Evolutionary conservation across 1,284 basidiomycete species (phyloP).

Genomic region (Cryptococcus maquisensis): DNA sequence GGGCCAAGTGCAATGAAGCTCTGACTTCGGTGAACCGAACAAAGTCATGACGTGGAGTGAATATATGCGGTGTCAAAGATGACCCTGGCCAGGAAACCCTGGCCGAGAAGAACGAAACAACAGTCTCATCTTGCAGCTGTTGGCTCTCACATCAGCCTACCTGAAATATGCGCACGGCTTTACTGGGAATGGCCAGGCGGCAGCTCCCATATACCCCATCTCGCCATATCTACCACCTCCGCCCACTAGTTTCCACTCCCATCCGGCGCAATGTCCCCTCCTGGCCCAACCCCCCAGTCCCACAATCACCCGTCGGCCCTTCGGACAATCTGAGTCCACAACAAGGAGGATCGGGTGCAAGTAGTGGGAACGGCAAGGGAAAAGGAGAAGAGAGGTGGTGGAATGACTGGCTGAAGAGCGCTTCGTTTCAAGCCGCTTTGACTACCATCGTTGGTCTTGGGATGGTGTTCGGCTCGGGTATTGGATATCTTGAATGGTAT

Average conservation of each 20-base stretch:
- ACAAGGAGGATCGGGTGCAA: not conserved
- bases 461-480: slow-evolving; percentile 52
- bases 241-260: not conserved
- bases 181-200: not conserved
- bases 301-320: slow-evolving; percentile 13
- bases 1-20: too few species aligned
- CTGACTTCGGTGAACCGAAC: not conserved
- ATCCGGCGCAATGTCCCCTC: slow-evolving; percentile 3
- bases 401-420: slow-evolving; percentile 32
- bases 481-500: slow-evolving; percentile 70
- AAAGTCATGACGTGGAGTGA: not conserved
- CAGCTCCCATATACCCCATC: not conserved
- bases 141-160: not conserved
- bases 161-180: not conserved
- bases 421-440: slow-evolving; percentile 45
- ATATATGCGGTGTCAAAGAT: not conserved
- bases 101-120: too few species aligned
- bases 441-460: slow-evolving; percentile 46
- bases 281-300: slow-evolving; percentile 19
- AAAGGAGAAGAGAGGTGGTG: slow-evolving; percentile 23
- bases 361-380: too few species aligned
- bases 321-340: slow-evolving; percentile 8
- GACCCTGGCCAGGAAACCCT: too few species aligned
- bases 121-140: not conserved
- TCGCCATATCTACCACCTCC: not conserved